Percentiles rank a stretch among this genome's conserved stretches.
Evolutionary conservation across 208 protist genomes (phyloP).

Genomic region (Jaenimonas drosophilae): DNA sequence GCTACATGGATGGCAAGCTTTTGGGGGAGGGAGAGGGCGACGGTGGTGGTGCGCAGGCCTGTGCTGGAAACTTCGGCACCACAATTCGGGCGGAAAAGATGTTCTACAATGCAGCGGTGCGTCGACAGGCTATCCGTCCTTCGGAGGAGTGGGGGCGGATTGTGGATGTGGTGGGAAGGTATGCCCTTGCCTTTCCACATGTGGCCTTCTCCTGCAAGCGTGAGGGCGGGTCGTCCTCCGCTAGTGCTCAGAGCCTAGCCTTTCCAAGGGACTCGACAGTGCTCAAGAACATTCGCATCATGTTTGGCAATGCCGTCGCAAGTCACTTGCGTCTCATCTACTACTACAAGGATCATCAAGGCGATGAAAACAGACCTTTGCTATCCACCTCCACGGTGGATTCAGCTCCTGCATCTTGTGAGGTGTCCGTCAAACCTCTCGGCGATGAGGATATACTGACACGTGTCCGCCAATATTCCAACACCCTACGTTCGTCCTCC

Average conservation of each 20-base stretch:
- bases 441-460: not conserved
- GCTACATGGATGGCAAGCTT: constrained; percentile 90
- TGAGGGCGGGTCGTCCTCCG: constrained; percentile 11
- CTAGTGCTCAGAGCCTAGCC: constrained; percentile 14
- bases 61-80: constrained; percentile 79
- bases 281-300: constrained; percentile 62
- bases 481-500: not conserved
- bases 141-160: constrained; percentile 92
- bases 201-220: constrained; percentile 65
- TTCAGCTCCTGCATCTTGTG: too few relatives aligned
- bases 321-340: constrained; percentile 51
- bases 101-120: constrained; percentile 81
- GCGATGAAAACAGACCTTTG: not conserved
- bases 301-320: constrained; percentile 34
- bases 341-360: constrained; percentile 13
- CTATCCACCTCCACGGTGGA: not conserved
- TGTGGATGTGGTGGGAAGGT: constrained; percentile 84
- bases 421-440: not conserved
- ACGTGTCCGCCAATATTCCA: not conserved
- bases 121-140: constrained; percentile 62
- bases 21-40: too few relatives aligned
- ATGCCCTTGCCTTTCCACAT: constrained; percentile 73
- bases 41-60: constrained; percentile 52
- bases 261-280: constrained; percentile 59
- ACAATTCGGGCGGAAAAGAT: constrained; percentile 81